Evolutionary conservation across 805 yeast species (phyloP).

Genomic region (Metschnikowia continentalis): DNA sequence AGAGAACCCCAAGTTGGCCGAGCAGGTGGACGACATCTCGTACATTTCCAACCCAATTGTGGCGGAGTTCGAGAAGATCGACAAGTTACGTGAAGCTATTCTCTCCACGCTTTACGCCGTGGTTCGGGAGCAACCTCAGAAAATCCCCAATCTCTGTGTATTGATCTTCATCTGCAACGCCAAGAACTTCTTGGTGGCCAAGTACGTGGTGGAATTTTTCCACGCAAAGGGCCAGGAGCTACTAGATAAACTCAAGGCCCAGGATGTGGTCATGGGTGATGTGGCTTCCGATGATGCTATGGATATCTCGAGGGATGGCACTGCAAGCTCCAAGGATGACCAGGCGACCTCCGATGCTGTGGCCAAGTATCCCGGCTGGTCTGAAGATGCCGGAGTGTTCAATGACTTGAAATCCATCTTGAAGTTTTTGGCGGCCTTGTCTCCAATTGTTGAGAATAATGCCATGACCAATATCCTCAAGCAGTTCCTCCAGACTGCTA

Average conservation of each 20-base stretch:
- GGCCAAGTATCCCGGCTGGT: conserved; percentile 1
- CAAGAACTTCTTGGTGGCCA: conserved; percentile 61
- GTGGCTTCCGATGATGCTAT: neutral
- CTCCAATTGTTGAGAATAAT: conserved; percentile 55
- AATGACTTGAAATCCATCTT: conserved; percentile 65
- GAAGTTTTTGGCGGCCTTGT: conserved; percentile 63
- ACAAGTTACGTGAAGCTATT: conserved; percentile 53
- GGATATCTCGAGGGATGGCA: too few relatives aligned
- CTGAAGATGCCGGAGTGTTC: conserved; percentile 54
- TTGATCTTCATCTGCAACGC: conserved; percentile 64
- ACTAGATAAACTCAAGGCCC: conserved; percentile 32
- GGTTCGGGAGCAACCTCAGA: conserved; percentile 86
- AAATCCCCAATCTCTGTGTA: conserved; percentile 66
- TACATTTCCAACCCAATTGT: conserved; percentile 64
- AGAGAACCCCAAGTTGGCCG: conserved; percentile 36
- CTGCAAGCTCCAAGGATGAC: too few relatives aligned
- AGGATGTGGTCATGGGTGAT: conserved; percentile 12
- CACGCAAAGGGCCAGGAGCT: conserved; percentile 59
- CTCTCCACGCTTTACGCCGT: conserved; percentile 65
- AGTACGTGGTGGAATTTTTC: conserved; percentile 62
- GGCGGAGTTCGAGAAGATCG: conserved; percentile 60
- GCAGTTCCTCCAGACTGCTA: conserved; percentile 52
- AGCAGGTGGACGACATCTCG: conserved; percentile 50
- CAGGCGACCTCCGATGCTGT: neutral
- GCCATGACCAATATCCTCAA: conserved; percentile 41